These are phyloP conservation scores for Fomitopsis schrenkii DNA, from an alignment of 1,284 basidiomycete species.

Conservation along the genomic window DNA sequence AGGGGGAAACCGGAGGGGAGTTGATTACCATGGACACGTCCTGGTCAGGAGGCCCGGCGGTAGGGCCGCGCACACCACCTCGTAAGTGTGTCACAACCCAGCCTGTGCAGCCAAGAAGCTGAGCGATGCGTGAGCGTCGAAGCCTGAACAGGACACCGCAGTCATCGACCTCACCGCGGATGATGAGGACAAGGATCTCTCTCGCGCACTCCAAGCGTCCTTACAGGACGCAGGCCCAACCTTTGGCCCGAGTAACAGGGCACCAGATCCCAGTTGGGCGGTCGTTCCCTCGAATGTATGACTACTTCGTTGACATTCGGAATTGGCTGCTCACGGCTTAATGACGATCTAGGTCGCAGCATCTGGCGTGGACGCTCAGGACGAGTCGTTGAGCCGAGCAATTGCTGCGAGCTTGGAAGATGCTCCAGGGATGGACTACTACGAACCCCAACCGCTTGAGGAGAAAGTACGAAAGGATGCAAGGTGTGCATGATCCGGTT, in stretches of 20 bases:
- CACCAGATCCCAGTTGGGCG: constrained; percentile 63
- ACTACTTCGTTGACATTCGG: background rate
- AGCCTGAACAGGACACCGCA: constrained; percentile 27
- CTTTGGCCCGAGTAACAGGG: constrained; percentile 56
- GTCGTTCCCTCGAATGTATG: constrained; percentile 62
- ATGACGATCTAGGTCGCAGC: constrained; percentile 21
- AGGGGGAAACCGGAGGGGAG: constrained; percentile 39
- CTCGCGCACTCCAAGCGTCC: constrained; percentile 50
- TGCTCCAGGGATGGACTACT: constrained; percentile 25
- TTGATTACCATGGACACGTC: constrained; percentile 4
- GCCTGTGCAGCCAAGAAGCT: background rate
- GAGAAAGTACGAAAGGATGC: constrained; percentile 51
- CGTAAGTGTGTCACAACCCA: constrained; percentile 21
- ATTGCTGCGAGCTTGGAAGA: constrained; percentile 59
- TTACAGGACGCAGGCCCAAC: constrained; percentile 35
- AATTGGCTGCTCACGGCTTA: background rate
- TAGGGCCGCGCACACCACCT: constrained; percentile 28
- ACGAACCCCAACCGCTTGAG: constrained; percentile 42
- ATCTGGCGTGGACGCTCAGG: constrained; percentile 36
- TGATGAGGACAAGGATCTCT: constrained; percentile 46
- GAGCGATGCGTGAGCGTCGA: constrained; percentile 24
- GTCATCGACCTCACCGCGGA: constrained; percentile 59
- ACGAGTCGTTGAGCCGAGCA: constrained; percentile 57
- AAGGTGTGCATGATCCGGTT: constrained; percentile 38
- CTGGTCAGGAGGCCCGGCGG: constrained; percentile 9